Evolutionary conservation across 345 rosid species (phyloP).

Genomic region (Cardamine chenopodiifolia): DNA sequence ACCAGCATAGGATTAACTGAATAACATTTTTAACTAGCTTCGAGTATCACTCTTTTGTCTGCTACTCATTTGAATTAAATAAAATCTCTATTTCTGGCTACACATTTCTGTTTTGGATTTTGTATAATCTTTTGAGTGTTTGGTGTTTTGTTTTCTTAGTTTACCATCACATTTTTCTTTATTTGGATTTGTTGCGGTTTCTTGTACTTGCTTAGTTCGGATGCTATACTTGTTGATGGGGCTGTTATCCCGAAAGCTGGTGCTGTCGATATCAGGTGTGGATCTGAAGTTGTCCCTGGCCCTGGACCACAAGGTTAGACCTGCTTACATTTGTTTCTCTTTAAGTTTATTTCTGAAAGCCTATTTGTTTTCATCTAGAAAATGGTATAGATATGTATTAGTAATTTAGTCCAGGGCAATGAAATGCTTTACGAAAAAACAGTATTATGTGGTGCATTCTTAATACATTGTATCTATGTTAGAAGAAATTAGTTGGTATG

Average conservation of each 20-base stretch:
- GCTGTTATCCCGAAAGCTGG: slow-evolving; percentile 51
- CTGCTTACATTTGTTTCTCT: not conserved
- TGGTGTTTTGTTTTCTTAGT: slow-evolving; percentile 11
- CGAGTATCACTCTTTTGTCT: not conserved
- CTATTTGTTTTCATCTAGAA: not conserved
- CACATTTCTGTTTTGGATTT: not conserved
- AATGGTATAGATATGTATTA: not conserved
- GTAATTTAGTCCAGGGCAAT: not conserved
- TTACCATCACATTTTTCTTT: not conserved
- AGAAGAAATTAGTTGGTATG: not conserved
- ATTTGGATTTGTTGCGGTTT: not conserved
- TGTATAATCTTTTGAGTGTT: not conserved
- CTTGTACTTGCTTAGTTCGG: slow-evolving; percentile 51
- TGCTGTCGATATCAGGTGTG: slow-evolving; percentile 53
- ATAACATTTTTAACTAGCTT: not conserved
- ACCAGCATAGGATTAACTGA: not conserved
- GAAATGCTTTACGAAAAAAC: not conserved
- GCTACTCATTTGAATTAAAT: not conserved
- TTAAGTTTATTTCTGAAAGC: not conserved
- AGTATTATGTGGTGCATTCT: not conserved
- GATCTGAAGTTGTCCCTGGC: slow-evolving; percentile 71
- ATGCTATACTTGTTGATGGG: slow-evolving; percentile 65
- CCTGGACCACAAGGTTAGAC: slow-evolving; percentile 68
- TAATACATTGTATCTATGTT: slow-evolving; percentile 11
- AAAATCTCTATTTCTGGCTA: not conserved